These are phyloP conservation scores for Cladosporium velox DNA, from an alignment of 2,329 filamentous ascomycete genomes.

Conservation along the genomic window DNA sequence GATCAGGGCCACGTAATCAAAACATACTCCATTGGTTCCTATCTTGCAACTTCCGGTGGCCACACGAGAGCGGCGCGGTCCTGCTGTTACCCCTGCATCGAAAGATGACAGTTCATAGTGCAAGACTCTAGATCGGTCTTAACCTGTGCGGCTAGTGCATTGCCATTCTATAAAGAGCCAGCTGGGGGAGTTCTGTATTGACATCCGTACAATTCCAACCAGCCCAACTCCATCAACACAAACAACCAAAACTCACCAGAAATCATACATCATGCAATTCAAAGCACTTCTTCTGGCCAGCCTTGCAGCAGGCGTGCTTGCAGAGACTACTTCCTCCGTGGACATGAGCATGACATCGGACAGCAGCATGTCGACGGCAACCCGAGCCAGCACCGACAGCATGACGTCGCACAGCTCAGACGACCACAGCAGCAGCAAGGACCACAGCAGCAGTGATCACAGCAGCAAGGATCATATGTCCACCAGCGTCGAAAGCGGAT, in stretches of 20 bases:
- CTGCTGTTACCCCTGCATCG: background rate
- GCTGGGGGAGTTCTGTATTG: background rate
- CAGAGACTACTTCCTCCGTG: background rate
- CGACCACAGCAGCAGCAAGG: background rate
- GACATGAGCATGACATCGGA: background rate
- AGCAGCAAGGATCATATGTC: background rate
- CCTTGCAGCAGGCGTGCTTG: constrained; percentile 1
- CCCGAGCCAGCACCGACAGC: background rate
- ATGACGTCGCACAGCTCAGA: background rate
- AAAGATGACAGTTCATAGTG: background rate
- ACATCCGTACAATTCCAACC: background rate
- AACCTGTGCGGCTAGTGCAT: background rate
- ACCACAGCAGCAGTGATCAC: background rate
- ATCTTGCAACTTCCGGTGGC: background rate
- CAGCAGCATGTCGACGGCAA: background rate
- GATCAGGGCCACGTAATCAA: constrained; percentile 3
- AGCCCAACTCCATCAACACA: background rate
- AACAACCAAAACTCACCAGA: background rate
- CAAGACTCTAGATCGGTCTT: background rate
- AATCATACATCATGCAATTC: background rate
- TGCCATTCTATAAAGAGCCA: background rate
- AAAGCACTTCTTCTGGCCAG: background rate
- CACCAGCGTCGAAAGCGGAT: background rate
- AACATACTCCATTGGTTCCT: background rate
- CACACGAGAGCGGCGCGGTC: background rate